Evolutionary conservation across 164 flowering plant species (phyloP).

Genomic region (Annona cherimola): DNA sequence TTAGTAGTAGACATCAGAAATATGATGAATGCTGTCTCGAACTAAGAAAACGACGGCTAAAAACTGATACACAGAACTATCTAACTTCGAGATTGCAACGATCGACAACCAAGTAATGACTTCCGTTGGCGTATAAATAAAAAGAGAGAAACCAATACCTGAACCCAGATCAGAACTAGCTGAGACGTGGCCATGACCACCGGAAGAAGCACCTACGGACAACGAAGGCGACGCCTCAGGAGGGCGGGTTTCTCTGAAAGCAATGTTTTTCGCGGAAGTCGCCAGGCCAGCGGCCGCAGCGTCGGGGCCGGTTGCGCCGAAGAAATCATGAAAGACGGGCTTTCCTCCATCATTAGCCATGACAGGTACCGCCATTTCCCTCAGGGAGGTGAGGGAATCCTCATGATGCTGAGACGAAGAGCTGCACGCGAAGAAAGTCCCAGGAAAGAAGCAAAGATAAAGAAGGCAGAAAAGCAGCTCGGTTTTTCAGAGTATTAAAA

Average conservation of each 20-base stretch:
- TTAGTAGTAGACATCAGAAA: no score
- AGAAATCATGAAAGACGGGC: constrained; percentile 21
- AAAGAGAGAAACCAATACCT: not conserved
- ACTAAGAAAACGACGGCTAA: no score
- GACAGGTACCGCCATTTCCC: constrained; percentile 15
- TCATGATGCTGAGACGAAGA: constrained; percentile 4
- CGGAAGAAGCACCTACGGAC: constrained; percentile 14
- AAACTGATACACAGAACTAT: not conserved
- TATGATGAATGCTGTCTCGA: no score
- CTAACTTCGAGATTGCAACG: not conserved
- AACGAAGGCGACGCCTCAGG: constrained; percentile 8
- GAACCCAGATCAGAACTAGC: constrained; percentile 19
- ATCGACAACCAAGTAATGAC: no score
- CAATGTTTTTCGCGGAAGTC: not conserved
- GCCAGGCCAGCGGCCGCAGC: constrained; percentile 2
- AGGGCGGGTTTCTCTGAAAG: not conserved
- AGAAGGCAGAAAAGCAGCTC: not conserved
- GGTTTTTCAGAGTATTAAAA: constrained; percentile 7
- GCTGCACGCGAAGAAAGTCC: constrained; percentile 3
- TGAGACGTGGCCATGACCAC: constrained; percentile 11
- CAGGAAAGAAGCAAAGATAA: not conserved
- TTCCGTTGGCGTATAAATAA: no score
- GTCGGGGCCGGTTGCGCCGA: constrained; percentile 8
- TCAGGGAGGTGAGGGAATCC: not conserved
- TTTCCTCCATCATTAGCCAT: constrained; percentile 16